A percentile compares a stretch with the other conserved stretches of the same genome.
phyloP scores from a whole-genome alignment of 371 early-diverging fungal genomes.

The Rhizopus microsporus region DNA sequence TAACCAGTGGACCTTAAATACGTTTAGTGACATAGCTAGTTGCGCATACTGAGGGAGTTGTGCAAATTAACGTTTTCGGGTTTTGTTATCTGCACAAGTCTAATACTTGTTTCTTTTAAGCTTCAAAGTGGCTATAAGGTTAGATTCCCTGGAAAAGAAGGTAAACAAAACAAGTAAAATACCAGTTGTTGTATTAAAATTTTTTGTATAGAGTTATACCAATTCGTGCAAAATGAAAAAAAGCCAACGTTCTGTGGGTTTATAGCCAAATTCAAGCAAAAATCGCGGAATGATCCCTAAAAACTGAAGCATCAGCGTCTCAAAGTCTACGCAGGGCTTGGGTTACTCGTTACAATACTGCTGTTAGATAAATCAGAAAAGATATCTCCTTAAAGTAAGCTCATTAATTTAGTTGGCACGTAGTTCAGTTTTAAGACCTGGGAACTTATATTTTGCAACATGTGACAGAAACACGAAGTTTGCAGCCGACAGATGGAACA shows the following conservation, averaged over 20 bases:
- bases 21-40: no score
- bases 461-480: constrained; percentile 16
- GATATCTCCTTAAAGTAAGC: constrained; percentile 14
- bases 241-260: constrained; percentile 13
- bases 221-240: constrained; percentile 11
- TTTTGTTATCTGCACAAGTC: no score
- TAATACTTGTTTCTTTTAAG: no score
- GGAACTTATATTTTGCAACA: constrained; percentile 14
- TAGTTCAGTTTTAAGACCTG: constrained; percentile 14
- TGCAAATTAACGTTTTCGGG: no score
- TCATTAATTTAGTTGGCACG: constrained; percentile 14
- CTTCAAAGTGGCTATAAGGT: no score
- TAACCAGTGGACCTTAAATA: no score
- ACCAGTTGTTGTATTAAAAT: constrained; percentile 12
- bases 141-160: constrained; percentile 18
- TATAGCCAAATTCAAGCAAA: constrained; percentile 9
- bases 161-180: constrained; percentile 16
- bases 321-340: constrained; percentile 11
- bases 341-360: constrained; percentile 15
- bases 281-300: constrained; percentile 16
- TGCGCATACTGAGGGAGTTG: no score
- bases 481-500: constrained; percentile 8
- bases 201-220: constrained; percentile 15
- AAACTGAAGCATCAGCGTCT: not conserved
- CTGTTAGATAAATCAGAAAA: constrained; percentile 13